Percentiles rank a stretch among this genome's conserved stretches.
Evolutionary conservation across 176 grass and related monocot genomes (phyloP).

Genomic region (Aechmea fasciata): DNA sequence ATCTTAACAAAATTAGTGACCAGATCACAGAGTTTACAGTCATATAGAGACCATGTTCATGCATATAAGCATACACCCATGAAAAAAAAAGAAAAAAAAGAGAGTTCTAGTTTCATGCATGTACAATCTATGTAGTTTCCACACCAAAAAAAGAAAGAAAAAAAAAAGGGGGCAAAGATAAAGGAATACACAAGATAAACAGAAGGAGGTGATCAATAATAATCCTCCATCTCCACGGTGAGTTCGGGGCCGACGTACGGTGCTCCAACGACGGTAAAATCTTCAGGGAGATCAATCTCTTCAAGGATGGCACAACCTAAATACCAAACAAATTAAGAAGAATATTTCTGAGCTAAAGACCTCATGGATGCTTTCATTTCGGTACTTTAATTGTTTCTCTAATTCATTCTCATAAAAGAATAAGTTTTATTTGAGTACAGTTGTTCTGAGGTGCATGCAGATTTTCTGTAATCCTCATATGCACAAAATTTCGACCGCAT

Average conservation of each 20-base stretch:
- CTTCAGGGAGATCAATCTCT: slow-evolving; percentile 46
- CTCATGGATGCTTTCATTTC: too few relatives aligned
- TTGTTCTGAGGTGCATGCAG: too few relatives aligned
- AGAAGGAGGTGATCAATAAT: not conserved
- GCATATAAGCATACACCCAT: too few relatives aligned
- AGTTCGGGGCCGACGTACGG: slow-evolving; percentile 60
- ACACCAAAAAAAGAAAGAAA: not conserved
- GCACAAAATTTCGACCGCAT: too few relatives aligned
- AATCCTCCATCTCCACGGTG: slow-evolving; percentile 27
- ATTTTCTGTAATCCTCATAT: too few relatives aligned
- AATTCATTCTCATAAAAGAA: not conserved
- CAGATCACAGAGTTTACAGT: too few relatives aligned
- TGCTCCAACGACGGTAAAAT: slow-evolving; percentile 46
- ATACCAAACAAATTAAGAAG: not conserved
- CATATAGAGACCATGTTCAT: too few relatives aligned
- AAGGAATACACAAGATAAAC: not conserved
- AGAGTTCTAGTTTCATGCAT: not conserved
- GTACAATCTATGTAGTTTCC: not conserved
- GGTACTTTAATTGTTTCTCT: not conserved
- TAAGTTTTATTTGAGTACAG: too few relatives aligned
- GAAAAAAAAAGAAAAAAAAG: too few relatives aligned
- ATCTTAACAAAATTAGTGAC: too few relatives aligned
- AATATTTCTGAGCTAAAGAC: not conserved
- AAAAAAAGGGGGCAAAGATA: not conserved
- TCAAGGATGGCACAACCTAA: slow-evolving; percentile 52